Evolutionary conservation across 139 green algal species (phyloP).

Genomic region (Chlorella sorokiniana): DNA sequence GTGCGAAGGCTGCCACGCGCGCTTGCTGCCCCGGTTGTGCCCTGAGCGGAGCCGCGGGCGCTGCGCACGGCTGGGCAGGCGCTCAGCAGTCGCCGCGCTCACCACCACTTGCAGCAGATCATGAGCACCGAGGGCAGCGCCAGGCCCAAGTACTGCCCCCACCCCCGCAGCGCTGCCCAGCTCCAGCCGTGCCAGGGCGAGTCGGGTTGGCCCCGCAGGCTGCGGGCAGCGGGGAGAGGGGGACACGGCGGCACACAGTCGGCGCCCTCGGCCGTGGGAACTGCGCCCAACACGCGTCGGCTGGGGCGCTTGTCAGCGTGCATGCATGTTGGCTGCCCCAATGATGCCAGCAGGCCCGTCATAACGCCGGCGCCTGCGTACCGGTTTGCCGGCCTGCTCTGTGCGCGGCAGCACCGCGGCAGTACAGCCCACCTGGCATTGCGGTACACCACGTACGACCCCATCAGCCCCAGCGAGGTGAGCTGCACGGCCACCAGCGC

Average conservation of each 20-base stretch:
- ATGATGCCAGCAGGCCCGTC: no score
- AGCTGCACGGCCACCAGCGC: slow-evolving; percentile 5
- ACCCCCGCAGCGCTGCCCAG: not conserved
- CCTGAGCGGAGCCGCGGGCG: no score
- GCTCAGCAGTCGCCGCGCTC: not conserved
- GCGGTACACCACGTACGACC: not conserved
- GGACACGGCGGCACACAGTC: not conserved
- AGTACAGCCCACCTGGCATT: not conserved
- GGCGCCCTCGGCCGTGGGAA: no score
- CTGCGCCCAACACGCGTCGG: no score
- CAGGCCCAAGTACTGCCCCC: not conserved
- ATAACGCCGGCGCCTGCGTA: not conserved
- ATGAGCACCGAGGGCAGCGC: slow-evolving; percentile 15
- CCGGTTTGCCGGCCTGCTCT: not conserved
- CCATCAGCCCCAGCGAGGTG: not conserved
- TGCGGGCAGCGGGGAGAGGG: not conserved
- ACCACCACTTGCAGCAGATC: slow-evolving; percentile 23
- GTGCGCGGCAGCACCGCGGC: not conserved
- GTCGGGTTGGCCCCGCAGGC: not conserved
- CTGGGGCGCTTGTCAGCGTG: no score
- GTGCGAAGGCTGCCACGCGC: no score
- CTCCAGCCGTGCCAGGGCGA: slow-evolving; percentile 13
- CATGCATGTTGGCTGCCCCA: no score
- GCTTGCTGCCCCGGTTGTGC: no score
- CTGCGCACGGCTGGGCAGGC: not conserved